Base-by-base conservation (phyloP, 176 grass and related monocot species). In the Triticum monococcum region DNA sequence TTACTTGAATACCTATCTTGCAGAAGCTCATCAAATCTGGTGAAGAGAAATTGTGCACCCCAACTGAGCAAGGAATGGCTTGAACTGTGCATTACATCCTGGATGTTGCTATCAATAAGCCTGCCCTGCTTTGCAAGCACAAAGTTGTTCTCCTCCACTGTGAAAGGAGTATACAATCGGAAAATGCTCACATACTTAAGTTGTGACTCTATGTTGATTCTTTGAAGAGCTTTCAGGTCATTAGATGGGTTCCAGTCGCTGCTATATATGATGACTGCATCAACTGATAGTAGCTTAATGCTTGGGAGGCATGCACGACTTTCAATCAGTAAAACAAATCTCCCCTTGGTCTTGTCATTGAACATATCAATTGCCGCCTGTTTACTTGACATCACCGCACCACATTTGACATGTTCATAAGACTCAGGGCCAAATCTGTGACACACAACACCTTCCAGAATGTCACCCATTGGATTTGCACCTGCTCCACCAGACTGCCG, bases 261-360 rank as follows among this genome's bases (percentile, higher is more conserved):
- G 78, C 63, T 68, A 87, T 94, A 98, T 43, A 98, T 95, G 59
- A 98, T 88, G 81, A 95, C 59, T 11, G 81, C 81, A 92, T 98
- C 93, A 4, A 98, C 38, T 75, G 78, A 90, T 64, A 81, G 88
- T 38, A 98, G 89, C 46, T 89, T 86, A 64, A 98, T 88, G 78
- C 93, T 98, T 82, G 91, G 81, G 16, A 86, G 81, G 81, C 96
- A 98, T n/a, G 93, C 93, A 64, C 77, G 78, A 36, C 64, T 93
- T 62, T 97, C 91, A 33, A 93, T 88, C 71, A 95, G 38, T 75
- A 95, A 97, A n/a, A 93, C 46, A 87, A 98, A 97, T 87, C 89
- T 87, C 38, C 87, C 89, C 23, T 80, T 91, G 3, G 67, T 66
- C 87, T 75, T 90, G 71, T 97, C 81, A 78, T 95, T 97, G 76